Evolutionary conservation across 441 rosid genomes (phyloP).

Genomic region (Gossypium schwendimanii): DNA sequence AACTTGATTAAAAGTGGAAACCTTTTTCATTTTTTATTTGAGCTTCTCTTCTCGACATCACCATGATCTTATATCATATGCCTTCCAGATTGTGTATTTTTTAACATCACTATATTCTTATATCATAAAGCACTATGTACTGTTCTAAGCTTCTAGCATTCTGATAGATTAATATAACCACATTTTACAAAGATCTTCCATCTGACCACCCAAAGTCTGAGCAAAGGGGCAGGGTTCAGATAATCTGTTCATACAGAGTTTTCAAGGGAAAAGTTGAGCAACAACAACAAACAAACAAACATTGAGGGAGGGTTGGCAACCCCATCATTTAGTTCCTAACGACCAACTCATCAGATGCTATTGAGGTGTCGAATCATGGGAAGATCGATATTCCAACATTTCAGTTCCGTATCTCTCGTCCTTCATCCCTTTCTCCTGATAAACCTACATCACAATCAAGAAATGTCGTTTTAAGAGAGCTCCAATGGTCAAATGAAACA

Average conservation of each 20-base stretch:
- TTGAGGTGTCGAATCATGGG: slow-evolving; percentile 26
- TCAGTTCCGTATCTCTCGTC: slow-evolving; percentile 68
- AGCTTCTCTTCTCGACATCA: not conserved
- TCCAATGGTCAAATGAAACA: not conserved
- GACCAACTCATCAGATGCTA: not conserved
- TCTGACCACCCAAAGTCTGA: not conserved
- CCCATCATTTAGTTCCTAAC: not conserved
- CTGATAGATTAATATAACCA: not conserved
- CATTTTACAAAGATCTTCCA: not conserved
- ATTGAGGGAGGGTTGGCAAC: not conserved
- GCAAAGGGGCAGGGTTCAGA: not conserved
- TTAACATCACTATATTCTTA: not conserved
- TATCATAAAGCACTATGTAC: not conserved
- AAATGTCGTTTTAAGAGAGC: not conserved
- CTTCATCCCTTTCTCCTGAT: slow-evolving; percentile 61
- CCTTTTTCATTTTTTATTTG: slow-evolving; percentile 3
- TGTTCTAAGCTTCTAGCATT: not conserved
- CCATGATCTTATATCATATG: no score
- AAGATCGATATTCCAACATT: slow-evolving; percentile 52
- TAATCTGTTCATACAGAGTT: not conserved
- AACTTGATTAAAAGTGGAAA: not conserved
- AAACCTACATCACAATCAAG: slow-evolving; percentile 38
- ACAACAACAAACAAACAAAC: not conserved
- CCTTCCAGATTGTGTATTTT: not conserved
- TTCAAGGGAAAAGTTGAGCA: not conserved